Percentiles rank a stretch among this genome's conserved stretches.
These are phyloP conservation scores for Saturnispora diversa DNA, from an alignment of 805 yeast genomes.

Conservation along the genomic window DNA sequence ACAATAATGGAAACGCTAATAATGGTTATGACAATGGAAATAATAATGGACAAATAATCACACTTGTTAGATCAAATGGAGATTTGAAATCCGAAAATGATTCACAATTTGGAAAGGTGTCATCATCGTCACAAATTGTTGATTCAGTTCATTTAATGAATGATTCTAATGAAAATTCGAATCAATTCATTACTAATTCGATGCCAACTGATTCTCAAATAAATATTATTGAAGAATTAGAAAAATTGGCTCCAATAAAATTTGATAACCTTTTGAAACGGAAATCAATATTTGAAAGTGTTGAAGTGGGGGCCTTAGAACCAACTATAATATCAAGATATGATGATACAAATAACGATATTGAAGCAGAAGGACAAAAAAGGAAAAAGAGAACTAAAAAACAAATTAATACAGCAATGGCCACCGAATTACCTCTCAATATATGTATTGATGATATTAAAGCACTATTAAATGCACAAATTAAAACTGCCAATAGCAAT, in stretches of 20 bases:
- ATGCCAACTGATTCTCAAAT: not conserved
- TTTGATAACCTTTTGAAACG: not conserved
- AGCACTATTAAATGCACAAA: constrained; percentile 20
- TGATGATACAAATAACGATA: constrained; percentile 5
- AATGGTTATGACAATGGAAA: no score
- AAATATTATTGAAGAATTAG: constrained; percentile 3
- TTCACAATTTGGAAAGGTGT: no score
- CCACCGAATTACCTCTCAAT: constrained; percentile 18
- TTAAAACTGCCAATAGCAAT: constrained; percentile 19
- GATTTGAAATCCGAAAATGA: no score
- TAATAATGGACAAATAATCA: no score
- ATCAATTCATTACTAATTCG: not conserved
- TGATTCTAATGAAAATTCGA: not conserved
- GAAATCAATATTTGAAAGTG: constrained; percentile 9
- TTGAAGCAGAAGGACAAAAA: constrained; percentile 11
- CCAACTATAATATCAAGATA: constrained; percentile 3
- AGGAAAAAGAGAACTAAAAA: constrained; percentile 17
- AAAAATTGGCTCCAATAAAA: not conserved
- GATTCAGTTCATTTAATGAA: no score
- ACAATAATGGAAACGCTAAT: no score
- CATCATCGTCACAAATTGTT: no score
- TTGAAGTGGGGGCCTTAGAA: constrained; percentile 12
- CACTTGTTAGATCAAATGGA: no score
- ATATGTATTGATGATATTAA: constrained; percentile 18
- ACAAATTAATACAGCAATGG: constrained; percentile 11